Base-by-base conservation (phyloP, 345 rosid genomes). In the Gossypium sturtianum region DNA sequence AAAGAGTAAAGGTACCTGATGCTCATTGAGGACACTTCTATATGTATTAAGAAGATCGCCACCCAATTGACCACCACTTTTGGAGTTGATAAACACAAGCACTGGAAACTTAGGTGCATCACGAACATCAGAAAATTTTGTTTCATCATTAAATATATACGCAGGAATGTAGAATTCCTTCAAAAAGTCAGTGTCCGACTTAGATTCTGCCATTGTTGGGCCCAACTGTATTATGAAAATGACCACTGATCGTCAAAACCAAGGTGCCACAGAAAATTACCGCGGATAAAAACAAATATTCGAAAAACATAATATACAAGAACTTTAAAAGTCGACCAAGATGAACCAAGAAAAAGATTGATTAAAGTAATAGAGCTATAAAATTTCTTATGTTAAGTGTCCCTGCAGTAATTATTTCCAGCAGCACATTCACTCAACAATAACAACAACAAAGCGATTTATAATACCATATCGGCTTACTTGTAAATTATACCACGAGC, bases 1-100 rank as follows among this genome's bases (percentile, higher is more conserved):
- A 20, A 66, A 74, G 7, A 34, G 8, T 4, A 34, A 45, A 69
- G 23, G 45, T 62, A 89, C 97, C 92, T 93, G 98, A 22, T 83
- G 56, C 10, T 73, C 74, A 60, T 84, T 87, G 79, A 91, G 91
- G 23, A 93, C 78, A 71, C 71, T 20, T 17, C 87, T 88, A 79
- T 83, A 91, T 43, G 97, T 92, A 7, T 74, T 62, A 27, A 92
- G 86, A 56, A 94, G 98, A 69, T 87, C 82, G 6, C 90, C 92
- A 48, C 98, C 97, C 61, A 92, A 88, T 79, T 89, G 98, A 17
- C 93, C 98, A 0, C 97, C 97, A 54, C 97, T 94, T 81, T 79
- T 92, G 80, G 97, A 86, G 84, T 94, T 94, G 80, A 94, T 79
- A 76, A 92, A 92, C n/a, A 92, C 97, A 27, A 94, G 70, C 56